Evolutionary conservation across 2,329 filamentous ascomycete genomes (phyloP).

Genomic region (Exophiala viscosa): DNA sequence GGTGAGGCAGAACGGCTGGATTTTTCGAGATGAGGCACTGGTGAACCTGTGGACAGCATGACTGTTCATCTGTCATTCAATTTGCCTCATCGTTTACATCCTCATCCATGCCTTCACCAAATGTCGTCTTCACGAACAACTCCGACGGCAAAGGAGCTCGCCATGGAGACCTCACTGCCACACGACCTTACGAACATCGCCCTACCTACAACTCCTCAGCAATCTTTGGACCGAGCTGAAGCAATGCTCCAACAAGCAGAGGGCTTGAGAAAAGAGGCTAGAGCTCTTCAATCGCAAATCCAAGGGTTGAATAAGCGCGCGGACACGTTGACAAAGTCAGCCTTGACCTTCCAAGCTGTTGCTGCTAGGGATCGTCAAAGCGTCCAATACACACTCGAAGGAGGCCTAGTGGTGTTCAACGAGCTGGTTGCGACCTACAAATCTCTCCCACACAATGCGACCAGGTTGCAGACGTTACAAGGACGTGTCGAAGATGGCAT

Average conservation of each 20-base stretch:
- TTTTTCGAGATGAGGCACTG: no score
- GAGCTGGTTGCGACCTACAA: slow-evolving; percentile 2
- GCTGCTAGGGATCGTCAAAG: slow-evolving; percentile 8
- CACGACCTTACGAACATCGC: slow-evolving; percentile 3
- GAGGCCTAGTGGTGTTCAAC: neutral
- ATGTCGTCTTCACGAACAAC: neutral
- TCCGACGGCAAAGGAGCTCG: neutral
- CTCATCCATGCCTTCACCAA: neutral
- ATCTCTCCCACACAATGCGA: neutral
- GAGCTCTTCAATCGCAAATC: slow-evolving; percentile 4
- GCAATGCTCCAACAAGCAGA: slow-evolving; percentile 8
- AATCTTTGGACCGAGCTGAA: slow-evolving; percentile 12
- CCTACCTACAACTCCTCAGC: slow-evolving; percentile 12
- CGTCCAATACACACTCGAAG: slow-evolving; percentile 10
- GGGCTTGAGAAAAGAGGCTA: slow-evolving; percentile 5
- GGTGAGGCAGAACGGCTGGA: no score
- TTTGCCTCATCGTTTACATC: neutral
- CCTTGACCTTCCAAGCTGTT: slow-evolving; percentile 10
- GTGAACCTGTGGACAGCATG: no score
- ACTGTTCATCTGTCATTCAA: no score
- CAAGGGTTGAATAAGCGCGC: slow-evolving; percentile 7
- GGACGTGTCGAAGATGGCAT: slow-evolving; percentile 14
- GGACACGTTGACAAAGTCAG: slow-evolving; percentile 11
- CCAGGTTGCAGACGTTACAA: slow-evolving; percentile 4
- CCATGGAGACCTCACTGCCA: slow-evolving; percentile 13